Conservation (phyloP, 73 alveolate genomes). For the Breviolum minutum region DNA sequence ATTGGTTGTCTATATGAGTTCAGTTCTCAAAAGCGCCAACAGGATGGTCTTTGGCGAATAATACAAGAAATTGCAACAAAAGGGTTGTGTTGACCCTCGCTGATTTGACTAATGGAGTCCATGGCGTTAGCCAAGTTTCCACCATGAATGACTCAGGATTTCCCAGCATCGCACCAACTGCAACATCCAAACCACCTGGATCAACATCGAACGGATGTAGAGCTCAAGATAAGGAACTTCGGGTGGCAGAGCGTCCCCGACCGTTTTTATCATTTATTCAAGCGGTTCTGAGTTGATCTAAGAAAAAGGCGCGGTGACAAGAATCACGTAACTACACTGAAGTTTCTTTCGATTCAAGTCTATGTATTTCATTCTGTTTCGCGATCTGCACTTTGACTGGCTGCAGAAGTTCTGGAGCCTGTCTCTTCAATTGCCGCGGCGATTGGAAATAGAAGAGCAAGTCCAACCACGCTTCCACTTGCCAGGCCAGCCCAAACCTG, state of each 20-base stretch:
- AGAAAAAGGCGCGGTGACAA: no score
- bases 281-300: not conserved
- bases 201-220: not conserved
- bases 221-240: not conserved
- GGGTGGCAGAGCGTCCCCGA: not conserved
- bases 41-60: no score
- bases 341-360: not conserved
- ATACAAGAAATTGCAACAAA: no score
- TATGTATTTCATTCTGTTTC: not conserved
- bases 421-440: constrained; percentile 87
- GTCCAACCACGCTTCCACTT: constrained; percentile 70
- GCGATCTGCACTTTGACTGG: not conserved
- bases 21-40: no score
- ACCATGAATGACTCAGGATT: constrained; percentile 65
- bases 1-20: no score
- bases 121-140: not conserved
- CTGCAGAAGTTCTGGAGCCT: not conserved
- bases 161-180: constrained; percentile 71
- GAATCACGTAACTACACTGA: no score
- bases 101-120: no score
- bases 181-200: constrained; percentile 47
- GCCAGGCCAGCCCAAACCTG: constrained; percentile 86
- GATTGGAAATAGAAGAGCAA: constrained; percentile 67
- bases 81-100: no score
- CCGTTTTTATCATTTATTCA: not conserved